A percentile compares a stretch with the other conserved stretches of the same genome.
Evolutionary conservation across 2,329 filamentous ascomycete species (phyloP).

Genomic region (Oidium heveae): DNA sequence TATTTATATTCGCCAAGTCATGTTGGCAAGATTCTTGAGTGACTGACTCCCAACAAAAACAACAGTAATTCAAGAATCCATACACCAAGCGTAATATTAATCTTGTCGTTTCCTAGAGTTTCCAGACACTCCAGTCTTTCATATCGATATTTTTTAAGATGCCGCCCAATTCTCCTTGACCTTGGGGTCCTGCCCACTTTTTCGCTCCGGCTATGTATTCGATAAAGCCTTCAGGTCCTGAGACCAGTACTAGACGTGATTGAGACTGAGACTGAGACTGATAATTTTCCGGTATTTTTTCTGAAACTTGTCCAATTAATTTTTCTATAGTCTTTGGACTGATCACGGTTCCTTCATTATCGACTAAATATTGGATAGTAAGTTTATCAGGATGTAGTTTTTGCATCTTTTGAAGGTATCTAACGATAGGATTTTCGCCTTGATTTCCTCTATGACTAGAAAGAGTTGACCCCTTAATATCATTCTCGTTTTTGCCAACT

Average conservation of each 20-base stretch:
- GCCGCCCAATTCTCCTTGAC: constrained; percentile 51
- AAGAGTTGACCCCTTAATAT: not conserved
- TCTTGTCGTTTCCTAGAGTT: constrained; percentile 11
- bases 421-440: constrained; percentile 20
- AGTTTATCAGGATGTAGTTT: constrained; percentile 28
- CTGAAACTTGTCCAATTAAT: constrained; percentile 8
- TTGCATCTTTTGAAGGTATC: constrained; percentile 38
- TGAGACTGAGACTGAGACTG: too few relatives aligned
- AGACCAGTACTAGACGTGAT: constrained; percentile 49
- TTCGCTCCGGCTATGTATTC: constrained; percentile 59
- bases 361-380: constrained; percentile 51
- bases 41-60: too few relatives aligned
- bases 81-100: not conserved
- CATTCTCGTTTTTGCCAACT: not conserved
- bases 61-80: too few relatives aligned
- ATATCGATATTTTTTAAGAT: constrained; percentile 29
- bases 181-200: constrained; percentile 37
- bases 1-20: too few relatives aligned
- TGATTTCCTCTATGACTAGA: not conserved
- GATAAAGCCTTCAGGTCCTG: constrained; percentile 79
- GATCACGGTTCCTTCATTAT: constrained; percentile 51
- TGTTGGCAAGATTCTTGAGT: too few relatives aligned
- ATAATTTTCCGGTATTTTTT: too few relatives aligned
- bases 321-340: constrained; percentile 22
- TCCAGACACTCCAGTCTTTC: constrained; percentile 17